These are phyloP conservation scores for Coemansia asiatica DNA, from an alignment of 192 early-diverging fungal genomes.

Conservation along the genomic window DNA sequence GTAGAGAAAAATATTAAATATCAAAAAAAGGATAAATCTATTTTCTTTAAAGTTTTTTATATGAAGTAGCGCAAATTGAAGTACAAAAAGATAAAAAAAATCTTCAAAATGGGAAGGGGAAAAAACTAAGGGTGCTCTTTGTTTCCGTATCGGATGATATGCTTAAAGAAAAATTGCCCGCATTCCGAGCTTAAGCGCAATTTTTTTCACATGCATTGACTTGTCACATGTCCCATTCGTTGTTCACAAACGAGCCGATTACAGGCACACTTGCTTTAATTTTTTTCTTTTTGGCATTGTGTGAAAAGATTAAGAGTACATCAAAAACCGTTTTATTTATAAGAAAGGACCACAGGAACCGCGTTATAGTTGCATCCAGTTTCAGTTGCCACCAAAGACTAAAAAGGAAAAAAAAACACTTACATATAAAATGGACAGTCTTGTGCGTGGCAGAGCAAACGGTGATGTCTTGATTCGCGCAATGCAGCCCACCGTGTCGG, in stretches of 20 bases:
- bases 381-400: not conserved
- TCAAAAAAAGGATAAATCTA: no score
- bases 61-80: not conserved
- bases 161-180: not conserved
- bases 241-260: not conserved
- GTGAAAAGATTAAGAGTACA: no score
- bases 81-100: not conserved
- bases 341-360: no score
- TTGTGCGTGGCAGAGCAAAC: conserved; percentile 25
- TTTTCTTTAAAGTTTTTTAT: no score
- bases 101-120: not conserved
- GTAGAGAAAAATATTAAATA: conserved; percentile 9
- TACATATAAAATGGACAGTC: conserved; percentile 10
- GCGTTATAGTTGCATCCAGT: no score
- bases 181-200: not conserved
- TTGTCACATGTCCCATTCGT: not conserved
- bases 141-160: not conserved
- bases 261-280: no score
- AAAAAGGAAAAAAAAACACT: not conserved
- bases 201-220: conserved; percentile 5
- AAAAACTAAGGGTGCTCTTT: not conserved
- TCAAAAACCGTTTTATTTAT: no score
- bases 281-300: no score
- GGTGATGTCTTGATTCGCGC: not conserved
- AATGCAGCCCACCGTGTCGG: conserved; percentile 16